Evolutionary conservation across 1,284 basidiomycete genomes (phyloP), one percentile per base, ranked within the genome.

Genomic region (Vanrija sp.): DNA sequence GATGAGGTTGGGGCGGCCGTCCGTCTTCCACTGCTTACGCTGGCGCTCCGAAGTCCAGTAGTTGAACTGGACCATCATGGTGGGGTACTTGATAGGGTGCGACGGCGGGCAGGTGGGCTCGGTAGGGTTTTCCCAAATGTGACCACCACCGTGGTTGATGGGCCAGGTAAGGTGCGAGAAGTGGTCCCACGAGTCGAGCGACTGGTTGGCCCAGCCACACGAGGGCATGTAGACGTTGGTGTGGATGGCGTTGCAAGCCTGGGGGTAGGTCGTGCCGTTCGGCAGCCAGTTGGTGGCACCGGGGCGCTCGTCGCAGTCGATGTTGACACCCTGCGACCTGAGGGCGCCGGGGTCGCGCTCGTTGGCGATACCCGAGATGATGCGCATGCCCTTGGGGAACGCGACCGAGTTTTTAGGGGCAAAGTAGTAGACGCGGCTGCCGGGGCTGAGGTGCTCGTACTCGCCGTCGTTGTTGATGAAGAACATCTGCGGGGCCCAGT

Each of bases 401-500:
- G 78, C 46, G 18, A 39, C 38, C 38, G 29, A 29, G 34, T 29
- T n/a, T 10, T 15, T 69, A 57, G 19, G 46, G 38, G 34, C 54
- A 60, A 67, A 73, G 59, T 72, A 72, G 61, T 74, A 74, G 59
- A 72, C 66, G 18, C 71, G 65, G 21, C 49, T 49, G 15, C 53
- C 52, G 42, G 54, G 50, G 18, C 68, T 51, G 43, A 72, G 62
- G 21, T 67, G 15, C n/a, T 46, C 44, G 14, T 23, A 46, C 28
- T 46, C 21, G 25, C 14, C 14, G 14, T 46, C 44, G 7, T 25
- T n/a, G 46, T 48, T 66, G 64, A 77, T 78, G 59, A 74, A 73
- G 65, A 77, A 78, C 7, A 79, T 61, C 49, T 75, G 66, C 29
- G 77, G 77, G 15, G 66, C 68, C 79, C 79, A 80, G 65, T 80